These are phyloP conservation scores for Ogataea allantospora DNA, from an alignment of 805 yeast genomes.

Conservation along the genomic window DNA sequence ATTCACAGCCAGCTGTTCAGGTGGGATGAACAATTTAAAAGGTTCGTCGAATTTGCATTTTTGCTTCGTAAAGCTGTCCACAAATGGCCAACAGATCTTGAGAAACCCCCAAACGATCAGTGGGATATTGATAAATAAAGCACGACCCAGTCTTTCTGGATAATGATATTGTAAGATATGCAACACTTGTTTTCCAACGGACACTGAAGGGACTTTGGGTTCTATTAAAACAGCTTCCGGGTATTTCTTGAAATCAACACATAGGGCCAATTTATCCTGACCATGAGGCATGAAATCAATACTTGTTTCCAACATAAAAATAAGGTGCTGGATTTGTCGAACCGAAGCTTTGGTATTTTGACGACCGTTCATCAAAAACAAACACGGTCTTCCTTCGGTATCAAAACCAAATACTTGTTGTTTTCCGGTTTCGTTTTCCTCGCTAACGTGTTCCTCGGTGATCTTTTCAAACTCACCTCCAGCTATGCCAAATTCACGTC, in stretches of 20 bases:
- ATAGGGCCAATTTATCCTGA: conserved; percentile 86
- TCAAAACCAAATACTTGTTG: conserved; percentile 89
- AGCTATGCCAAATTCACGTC: conserved; percentile 84
- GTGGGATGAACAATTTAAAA: conserved; percentile 76
- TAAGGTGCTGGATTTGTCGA: conserved; percentile 91
- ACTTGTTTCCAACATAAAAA: conserved; percentile 87
- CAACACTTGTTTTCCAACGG: conserved; percentile 85
- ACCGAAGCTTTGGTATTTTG: conserved; percentile 92
- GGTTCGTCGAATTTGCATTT: conserved; percentile 92
- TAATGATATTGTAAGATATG: conserved; percentile 93
- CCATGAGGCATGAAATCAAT: conserved; percentile 95
- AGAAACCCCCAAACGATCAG: conserved; percentile 91
- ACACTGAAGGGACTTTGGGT: conserved; percentile 67
- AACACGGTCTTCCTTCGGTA: conserved; percentile 85
- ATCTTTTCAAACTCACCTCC: conserved; percentile 47
- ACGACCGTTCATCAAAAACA: conserved; percentile 88
- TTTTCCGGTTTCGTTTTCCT: conserved; percentile 89
- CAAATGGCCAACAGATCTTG: conserved; percentile 91
- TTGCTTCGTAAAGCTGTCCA: conserved; percentile 92
- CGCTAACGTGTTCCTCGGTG: conserved; percentile 50
- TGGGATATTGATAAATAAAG: conserved; percentile 90
- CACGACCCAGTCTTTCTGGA: conserved; percentile 94
- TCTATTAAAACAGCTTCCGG: conserved; percentile 42
- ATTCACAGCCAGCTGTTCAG: conserved; percentile 71
- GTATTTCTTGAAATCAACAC: conserved; percentile 89